Base-by-base conservation (phyloP, 2,329 filamentous ascomycete species). In the Balansia obtecta region DNA sequence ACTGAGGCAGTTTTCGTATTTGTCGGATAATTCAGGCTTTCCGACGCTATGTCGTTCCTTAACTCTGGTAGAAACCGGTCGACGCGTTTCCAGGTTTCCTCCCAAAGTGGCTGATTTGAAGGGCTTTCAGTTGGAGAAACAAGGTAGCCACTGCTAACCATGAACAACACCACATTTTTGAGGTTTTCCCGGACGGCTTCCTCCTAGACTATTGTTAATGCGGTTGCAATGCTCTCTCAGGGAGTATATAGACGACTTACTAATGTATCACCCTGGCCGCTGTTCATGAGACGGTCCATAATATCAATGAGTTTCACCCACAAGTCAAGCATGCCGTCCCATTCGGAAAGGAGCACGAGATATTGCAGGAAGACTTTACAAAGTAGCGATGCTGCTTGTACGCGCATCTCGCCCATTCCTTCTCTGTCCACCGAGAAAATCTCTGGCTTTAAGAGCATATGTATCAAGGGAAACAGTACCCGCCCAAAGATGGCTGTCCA, bases 301-400 rank as follows among this genome's bases (percentile, higher is more conserved):
- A 96, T 87, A 58, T 90, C 88, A 56, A 97, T 79, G 50, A 97
- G 95, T 65, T 85, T 85, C 44, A 93, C 71, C 93, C 93, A 98
- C 11, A 97, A 75, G 62, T 93, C 87, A 39, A 95, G 71, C 81
- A 97, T 88, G 18, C 88, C 88, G 20, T 90, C 85, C 79, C 88
- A 90, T 57, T 88, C 83, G 4, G 84, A 86, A 30, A 96, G 75
- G 38, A 91, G 73, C 2, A 91, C 87, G 3, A 97, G 75, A 65
- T 96, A 97, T 64, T 95, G 90, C 53, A 98, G 68, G 68, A 96
- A 98, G 2, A 96, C 91, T 66, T 94, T 96, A 72, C 88, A 95
- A 13, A 98, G 76, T 46, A 98, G 72, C 10, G 88, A 95, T 1
- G 91, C 88, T 1, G 88, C 88, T 61, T 96, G 88, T 0, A 97